A percentile compares a stretch with the other conserved stretches of the same genome.
These are phyloP conservation scores for Sphaerulina vaccinii DNA, from an alignment of 2,329 filamentous ascomycete species.

Conservation along the genomic window DNA sequence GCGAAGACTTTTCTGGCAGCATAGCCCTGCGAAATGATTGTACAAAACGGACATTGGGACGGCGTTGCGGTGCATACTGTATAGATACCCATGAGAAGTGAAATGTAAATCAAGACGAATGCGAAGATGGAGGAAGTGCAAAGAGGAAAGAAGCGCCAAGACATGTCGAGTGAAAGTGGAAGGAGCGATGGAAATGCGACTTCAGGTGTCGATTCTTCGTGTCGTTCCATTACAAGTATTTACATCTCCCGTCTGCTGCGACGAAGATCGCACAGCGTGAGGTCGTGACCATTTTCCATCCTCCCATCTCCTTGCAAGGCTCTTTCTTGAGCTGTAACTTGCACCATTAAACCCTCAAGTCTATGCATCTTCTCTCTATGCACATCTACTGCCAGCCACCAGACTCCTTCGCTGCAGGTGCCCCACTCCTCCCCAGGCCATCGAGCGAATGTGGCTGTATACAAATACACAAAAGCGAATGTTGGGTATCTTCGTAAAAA, in stretches of 20 bases:
- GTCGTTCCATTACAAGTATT: conserved; percentile 25
- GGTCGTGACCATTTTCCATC: conserved; percentile 19
- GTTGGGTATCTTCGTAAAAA: conserved; percentile 26
- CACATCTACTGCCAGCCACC: conserved; percentile 15
- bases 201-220: not conserved
- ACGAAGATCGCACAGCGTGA: conserved; percentile 22
- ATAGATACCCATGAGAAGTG: conserved; percentile 10
- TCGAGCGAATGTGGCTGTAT: conserved; percentile 26
- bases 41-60: not conserved
- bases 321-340: not conserved
- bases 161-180: not conserved
- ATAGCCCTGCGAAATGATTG: not conserved
- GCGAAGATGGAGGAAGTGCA: too few species aligned
- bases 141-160: not conserved
- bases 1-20: not conserved
- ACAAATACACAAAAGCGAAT: conserved; percentile 29
- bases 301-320: conserved; percentile 1
- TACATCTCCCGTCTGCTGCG: conserved; percentile 20
- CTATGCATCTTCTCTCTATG: conserved; percentile 19
- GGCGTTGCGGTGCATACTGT: too few species aligned
- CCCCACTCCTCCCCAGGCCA: conserved; percentile 8
- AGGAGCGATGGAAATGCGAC: not conserved
- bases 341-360: conserved; percentile 12
- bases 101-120: not conserved
- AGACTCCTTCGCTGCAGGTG: conserved; percentile 13